Base-by-base conservation (phyloP, 768 basidiomycete species). In the Plicaturopsis crispa region DNA sequence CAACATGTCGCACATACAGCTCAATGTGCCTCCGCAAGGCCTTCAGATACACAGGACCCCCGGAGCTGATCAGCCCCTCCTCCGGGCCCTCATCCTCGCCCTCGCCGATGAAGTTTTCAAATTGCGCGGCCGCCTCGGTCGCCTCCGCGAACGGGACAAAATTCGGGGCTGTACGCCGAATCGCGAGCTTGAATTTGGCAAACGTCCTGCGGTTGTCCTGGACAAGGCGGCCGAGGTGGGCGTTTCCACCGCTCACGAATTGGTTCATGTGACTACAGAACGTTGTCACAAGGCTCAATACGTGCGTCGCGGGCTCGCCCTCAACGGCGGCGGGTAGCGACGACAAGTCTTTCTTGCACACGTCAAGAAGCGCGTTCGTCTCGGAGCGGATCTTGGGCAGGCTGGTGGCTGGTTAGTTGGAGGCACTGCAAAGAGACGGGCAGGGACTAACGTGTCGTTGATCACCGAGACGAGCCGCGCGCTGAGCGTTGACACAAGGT, bases 381-480 rank as follows among this genome's bases (percentile, higher is more conserved):
- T 64, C 54, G 3, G 40, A 19, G 26, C 49, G 53, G 31, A 67
- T 54, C 18, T 42, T 49, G 1, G 63, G 59, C 31, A 64, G 41
- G 17, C 60, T 62, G 20, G n/a, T n/a, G n/a, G n/a, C n/a, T n/a
- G n/a, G n/a, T n/a, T n/a, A n/a, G n/a, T n/a, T n/a, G n/a, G n/a
- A n/a, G n/a, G n/a, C n/a, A n/a, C n/a, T n/a, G n/a, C n/a, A n/a
- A n/a, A n/a, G n/a, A n/a, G n/a, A n/a, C n/a, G n/a, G n/a, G n/a
- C n/a, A n/a, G n/a, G n/a, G n/a, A n/a, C 49, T 13, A 38, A 60
- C 59, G 45, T 46, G 16, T 53, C 45, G 14, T 49, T 40, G 38
- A 71, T 70, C 30, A 64, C 54, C 13, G 53, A 41, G 8, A 62
- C 54, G 6, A 72, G 52, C 6, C 62, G 50, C 2, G 46, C 50